These are phyloP conservation scores for Bipolaris oryzae DNA, from an alignment of 2,329 filamentous ascomycete genomes.

Conservation along the genomic window DNA sequence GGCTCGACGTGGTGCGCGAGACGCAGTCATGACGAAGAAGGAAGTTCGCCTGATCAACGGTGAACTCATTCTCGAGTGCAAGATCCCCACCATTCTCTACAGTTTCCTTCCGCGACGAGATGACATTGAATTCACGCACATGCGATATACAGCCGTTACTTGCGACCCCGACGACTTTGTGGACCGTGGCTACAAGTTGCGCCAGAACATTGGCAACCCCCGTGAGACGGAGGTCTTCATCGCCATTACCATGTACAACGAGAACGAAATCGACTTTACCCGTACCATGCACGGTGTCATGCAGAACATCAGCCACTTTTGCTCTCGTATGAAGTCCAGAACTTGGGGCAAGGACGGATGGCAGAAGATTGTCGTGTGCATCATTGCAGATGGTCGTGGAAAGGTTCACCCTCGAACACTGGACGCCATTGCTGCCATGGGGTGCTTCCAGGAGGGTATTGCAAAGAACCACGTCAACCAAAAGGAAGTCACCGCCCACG, in stretches of 20 bases:
- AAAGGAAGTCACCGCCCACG: slow-evolving; percentile 91
- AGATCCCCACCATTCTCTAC: slow-evolving; percentile 97
- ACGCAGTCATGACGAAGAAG: slow-evolving; percentile 87
- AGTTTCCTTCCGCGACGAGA: slow-evolving; percentile 93
- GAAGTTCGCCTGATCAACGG: slow-evolving; percentile 97
- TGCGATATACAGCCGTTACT: slow-evolving; percentile 98
- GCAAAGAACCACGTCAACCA: slow-evolving; percentile 98
- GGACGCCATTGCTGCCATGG: slow-evolving; percentile 93
- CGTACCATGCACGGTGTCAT: slow-evolving; percentile 98
- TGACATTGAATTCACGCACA: slow-evolving; percentile 96
- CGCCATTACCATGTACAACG: slow-evolving; percentile 98
- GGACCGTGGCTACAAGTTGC: slow-evolving; percentile 84
- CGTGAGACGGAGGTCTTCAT: slow-evolving; percentile 96
- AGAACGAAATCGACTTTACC: slow-evolving; percentile 95
- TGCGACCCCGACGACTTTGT: slow-evolving; percentile 96
- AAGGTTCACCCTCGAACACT: slow-evolving; percentile 92
- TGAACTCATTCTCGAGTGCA: slow-evolving; percentile 96
- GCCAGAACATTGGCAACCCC: slow-evolving; percentile 86
- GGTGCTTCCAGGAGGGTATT: slow-evolving; percentile 97
- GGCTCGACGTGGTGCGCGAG: slow-evolving; percentile 81
- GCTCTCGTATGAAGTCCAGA: slow-evolving; percentile 85
- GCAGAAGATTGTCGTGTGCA: slow-evolving; percentile 99
- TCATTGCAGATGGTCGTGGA: slow-evolving; percentile 92
- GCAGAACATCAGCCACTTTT: slow-evolving; percentile 98
- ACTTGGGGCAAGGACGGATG: slow-evolving; percentile 97